Base-by-base conservation (phyloP, 139 green algal genomes). In the Coelastrella sp. region DNA sequence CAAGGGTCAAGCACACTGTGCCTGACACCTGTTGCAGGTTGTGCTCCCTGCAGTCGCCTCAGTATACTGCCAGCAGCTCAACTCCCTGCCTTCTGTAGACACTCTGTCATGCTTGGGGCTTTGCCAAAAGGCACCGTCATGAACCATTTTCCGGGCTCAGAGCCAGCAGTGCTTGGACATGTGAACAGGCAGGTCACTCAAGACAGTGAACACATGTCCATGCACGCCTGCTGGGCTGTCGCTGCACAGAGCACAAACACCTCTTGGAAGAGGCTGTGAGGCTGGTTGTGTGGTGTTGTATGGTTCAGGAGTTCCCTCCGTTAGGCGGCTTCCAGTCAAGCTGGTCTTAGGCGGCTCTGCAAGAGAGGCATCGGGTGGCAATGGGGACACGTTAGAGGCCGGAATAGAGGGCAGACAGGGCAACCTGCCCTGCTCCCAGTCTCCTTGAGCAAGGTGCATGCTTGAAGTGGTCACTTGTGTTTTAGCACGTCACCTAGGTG, bases 351-450 rank as follows among this genome's bases (percentile, higher is more conserved):
- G 57, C 8, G 14, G 23, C 5, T 86, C 80, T 86, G 80, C 80
- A 78, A n/a, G 14, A 78, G 32, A 20, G 65, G 82, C 32, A 71
- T 58, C 59, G 17, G 10, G 59, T 68, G 68, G 83, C 83, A 88
- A 16, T 10, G 66, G 65, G 5, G 7, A 57, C 17, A 86, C 80
- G 80, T 88, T 22, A 88, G 83, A 80, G 68, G 83, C 83, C 83
- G 83, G 83, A 88, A 88, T 88, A 73, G 83, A 68, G 83, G 83
- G 83, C 83, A 88, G 83, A 80, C 83, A 88, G 83, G 83, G 83
- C 83, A 88, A 73, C 83, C 66, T 88, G 83, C 83, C 83, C 83
- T 80, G 83, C 83, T 88, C 83, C 83, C 83, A 88, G 78, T 64
- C 78, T 7, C 60, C 83, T 61, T 88, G 47, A 68, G 10, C 5